A percentile compares a stretch with the other conserved stretches of the same genome.
Conservation (phyloP, 2,329 filamentous ascomycete species). For the Blumeria graminis region DNA sequence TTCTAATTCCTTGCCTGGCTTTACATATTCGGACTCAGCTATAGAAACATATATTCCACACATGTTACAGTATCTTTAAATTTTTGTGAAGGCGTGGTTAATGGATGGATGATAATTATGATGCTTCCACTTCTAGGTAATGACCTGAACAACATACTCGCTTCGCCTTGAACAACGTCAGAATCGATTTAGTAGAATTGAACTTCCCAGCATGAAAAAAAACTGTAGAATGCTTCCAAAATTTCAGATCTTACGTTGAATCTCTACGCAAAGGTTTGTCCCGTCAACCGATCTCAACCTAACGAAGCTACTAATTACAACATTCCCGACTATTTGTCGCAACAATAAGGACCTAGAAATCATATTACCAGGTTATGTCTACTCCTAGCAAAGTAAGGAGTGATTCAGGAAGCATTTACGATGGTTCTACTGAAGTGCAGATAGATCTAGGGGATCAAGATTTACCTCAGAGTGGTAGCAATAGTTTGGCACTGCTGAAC, state of each 20-base stretch:
- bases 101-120: too few relatives aligned
- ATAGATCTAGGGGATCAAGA: too few relatives aligned
- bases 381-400: neutral
- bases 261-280: neutral
- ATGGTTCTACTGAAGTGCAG: neutral
- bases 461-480: too few relatives aligned
- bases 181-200: neutral
- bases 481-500: too few relatives aligned
- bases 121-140: too few relatives aligned
- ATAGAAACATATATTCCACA: constrained; percentile 35
- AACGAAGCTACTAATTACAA: neutral
- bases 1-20: constrained; percentile 18
- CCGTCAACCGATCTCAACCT: neutral
- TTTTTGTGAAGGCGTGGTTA: too few relatives aligned
- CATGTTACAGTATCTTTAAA: constrained; percentile 18
- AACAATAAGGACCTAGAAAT: neutral
- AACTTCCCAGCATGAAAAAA: neutral
- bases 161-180: too few relatives aligned
- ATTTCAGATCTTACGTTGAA: neutral
- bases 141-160: too few relatives aligned
- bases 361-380: neutral
- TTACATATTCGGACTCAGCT: constrained; percentile 15
- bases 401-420: neutral
- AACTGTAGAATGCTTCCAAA: neutral
- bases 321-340: neutral